Conservation (phyloP, 305 asterid species). For the Fraxinus greggii region DNA sequence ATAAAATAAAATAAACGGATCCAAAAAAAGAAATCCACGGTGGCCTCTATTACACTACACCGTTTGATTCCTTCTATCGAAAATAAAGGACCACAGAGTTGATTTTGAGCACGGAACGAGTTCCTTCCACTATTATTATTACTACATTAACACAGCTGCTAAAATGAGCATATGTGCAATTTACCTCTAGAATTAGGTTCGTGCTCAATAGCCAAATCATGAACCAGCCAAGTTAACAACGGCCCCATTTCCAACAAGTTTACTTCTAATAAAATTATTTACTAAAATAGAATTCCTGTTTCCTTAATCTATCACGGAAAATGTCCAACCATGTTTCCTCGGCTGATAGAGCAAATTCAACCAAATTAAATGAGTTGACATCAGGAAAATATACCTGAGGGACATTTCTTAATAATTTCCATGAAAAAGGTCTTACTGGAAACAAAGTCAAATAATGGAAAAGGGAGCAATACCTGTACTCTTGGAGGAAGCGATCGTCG, state of each 20-base stretch:
- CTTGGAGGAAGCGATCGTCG: constrained; percentile 83
- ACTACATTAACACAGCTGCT: neutral
- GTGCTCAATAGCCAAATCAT: neutral
- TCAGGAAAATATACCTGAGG: neutral
- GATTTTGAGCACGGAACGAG: neutral
- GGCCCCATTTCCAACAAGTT: neutral
- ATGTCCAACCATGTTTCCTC: neutral
- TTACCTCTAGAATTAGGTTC: neutral
- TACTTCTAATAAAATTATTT: neutral
- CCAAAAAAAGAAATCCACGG: neutral
- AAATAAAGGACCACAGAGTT: neutral
- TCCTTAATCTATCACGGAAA: neutral
- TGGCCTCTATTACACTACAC: neutral
- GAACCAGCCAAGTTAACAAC: neutral
- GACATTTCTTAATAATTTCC: neutral
- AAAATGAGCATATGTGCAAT: neutral
- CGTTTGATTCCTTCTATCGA: neutral
- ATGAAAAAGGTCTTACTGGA: neutral
- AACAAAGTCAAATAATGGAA: neutral
- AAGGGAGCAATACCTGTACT: constrained; percentile 54
- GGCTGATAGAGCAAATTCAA: neutral
- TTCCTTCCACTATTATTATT: neutral
- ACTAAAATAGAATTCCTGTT: neutral
- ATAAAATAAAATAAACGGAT: neutral
- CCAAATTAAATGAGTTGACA: neutral